A percentile compares a stretch with the other conserved stretches of the same genome.
Conservation (phyloP, 176 grass and related monocot genomes). For the Echinochloa phyllopogon region DNA sequence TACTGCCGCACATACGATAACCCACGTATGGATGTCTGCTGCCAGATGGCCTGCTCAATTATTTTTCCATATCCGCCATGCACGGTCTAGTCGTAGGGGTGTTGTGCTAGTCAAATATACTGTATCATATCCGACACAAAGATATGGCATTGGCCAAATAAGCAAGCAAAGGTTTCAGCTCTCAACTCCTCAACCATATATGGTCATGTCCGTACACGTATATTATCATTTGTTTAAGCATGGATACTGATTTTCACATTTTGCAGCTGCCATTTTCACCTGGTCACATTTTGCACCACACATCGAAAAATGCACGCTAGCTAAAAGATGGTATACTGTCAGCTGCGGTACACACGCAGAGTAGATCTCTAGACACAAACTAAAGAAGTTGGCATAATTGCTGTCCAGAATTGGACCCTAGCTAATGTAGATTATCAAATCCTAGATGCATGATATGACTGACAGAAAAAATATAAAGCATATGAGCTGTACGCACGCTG, state of each 20-base stretch:
- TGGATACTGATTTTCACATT: too few relatives aligned
- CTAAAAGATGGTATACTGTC: too few relatives aligned
- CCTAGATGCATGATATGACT: constrained; percentile 11
- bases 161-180: constrained; percentile 15
- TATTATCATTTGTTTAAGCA: neutral
- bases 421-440: neutral
- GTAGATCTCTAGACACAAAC: neutral
- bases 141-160: neutral
- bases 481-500: neutral
- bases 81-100: neutral
- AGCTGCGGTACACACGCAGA: neutral
- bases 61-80: neutral
- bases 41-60: constrained; percentile 20
- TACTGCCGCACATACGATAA: constrained; percentile 7
- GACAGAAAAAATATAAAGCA: neutral
- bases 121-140: neutral
- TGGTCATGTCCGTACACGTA: neutral
- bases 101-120: neutral
- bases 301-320: too few relatives aligned
- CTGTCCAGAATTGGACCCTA: neutral
- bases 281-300: too few relatives aligned
- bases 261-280: too few relatives aligned
- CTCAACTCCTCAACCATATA: neutral
- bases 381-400: neutral
- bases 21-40: constrained; percentile 2